These are phyloP conservation scores for Oryza meridionalis DNA, from an alignment of 176 grass and related monocot genomes.

Conservation along the genomic window DNA sequence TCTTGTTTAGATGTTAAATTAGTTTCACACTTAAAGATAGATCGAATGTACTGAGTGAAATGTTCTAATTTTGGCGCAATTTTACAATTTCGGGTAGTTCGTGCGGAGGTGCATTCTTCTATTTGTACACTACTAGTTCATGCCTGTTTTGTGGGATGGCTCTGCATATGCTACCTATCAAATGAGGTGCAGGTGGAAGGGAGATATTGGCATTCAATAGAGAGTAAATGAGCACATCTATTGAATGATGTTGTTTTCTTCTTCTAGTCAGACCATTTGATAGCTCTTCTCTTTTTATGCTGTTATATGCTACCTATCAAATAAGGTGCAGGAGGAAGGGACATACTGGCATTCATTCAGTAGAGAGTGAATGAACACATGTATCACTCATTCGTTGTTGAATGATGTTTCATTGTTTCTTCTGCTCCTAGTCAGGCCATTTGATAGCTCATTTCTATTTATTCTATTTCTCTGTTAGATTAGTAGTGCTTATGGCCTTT, in stretches of 20 bases:
- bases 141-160: constrained; percentile 5
- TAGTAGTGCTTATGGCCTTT: not conserved
- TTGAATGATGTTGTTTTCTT: not conserved
- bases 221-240: constrained; percentile 6
- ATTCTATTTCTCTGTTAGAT: not conserved
- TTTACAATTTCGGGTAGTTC: not conserved
- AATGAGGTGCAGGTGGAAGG: not conserved
- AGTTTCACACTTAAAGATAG: not conserved
- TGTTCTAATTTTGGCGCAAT: not conserved
- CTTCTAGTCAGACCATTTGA: constrained; percentile 11
- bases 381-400: not conserved
- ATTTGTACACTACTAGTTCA: not conserved
- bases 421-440: not conserved
- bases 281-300: not conserved
- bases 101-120: not conserved
- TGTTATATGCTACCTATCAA: not conserved
- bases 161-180: not conserved
- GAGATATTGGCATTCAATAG: not conserved
- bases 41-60: not conserved
- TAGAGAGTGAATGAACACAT: constrained; percentile 9
- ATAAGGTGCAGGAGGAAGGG: not conserved
- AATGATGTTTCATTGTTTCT: constrained; percentile 22
- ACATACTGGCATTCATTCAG: not conserved
- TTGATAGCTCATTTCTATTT: constrained; percentile 14
- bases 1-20: not conserved